Percentiles rank a stretch among this genome's conserved stretches.
Evolutionary conservation across 352 stramenopile genomes (phyloP).

Genomic region (Pythium diclinum): DNA sequence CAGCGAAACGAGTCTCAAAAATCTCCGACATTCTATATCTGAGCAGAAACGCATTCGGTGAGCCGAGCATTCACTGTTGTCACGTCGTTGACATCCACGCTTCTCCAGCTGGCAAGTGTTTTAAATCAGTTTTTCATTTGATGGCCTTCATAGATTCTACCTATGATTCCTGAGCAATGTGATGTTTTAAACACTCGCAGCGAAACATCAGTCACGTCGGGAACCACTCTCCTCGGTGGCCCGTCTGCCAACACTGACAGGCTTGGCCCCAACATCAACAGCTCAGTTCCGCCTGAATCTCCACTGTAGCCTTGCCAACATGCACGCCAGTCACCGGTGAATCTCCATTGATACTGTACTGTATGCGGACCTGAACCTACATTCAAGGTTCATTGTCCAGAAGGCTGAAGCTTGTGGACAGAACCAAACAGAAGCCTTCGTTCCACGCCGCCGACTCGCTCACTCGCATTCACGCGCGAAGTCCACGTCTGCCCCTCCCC

Average conservation of each 20-base stretch:
- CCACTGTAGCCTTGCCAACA: background rate
- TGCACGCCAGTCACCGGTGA: background rate
- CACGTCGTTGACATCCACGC: constrained; percentile 12
- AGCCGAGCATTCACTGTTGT: constrained; percentile 11
- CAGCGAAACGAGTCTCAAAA: background rate
- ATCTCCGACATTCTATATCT: constrained; percentile 6
- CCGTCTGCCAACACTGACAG: background rate
- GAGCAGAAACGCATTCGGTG: constrained; percentile 7
- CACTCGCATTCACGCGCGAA: background rate
- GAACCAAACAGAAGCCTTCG: background rate
- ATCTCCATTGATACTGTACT: background rate
- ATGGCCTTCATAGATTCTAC: constrained; percentile 6
- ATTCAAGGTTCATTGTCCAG: background rate
- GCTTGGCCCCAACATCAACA: background rate
- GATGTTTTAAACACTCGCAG: background rate
- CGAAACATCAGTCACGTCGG: constrained; percentile 11
- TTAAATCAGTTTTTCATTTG: background rate
- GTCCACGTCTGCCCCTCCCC: too few relatives aligned
- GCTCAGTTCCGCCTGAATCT: background rate
- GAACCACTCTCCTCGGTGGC: background rate
- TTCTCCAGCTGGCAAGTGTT: constrained; percentile 8
- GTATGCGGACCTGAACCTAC: background rate
- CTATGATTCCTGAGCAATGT: background rate
- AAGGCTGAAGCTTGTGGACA: background rate
- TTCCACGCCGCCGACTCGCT: background rate